Percentiles rank a stretch among this genome's conserved stretches.
Evolutionary conservation across 2,329 filamentous ascomycete genomes (phyloP).

Genomic region (Endocalyx cinctus): DNA sequence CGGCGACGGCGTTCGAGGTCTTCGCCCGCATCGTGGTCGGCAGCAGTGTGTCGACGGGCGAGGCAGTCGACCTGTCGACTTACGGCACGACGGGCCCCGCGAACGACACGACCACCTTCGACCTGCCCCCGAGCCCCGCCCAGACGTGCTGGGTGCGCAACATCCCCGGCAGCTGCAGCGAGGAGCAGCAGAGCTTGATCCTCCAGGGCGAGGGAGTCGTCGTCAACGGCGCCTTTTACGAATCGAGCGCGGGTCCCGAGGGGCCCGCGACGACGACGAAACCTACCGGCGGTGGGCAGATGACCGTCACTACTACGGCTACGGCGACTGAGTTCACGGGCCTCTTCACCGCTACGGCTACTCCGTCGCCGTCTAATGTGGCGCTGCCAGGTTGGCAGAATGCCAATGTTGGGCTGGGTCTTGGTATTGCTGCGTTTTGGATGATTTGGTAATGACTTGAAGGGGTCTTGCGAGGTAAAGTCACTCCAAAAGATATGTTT

Average conservation of each 20-base stretch:
- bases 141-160: constrained; percentile 53
- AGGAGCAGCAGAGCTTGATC: constrained; percentile 33
- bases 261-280: constrained; percentile 3
- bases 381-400: neutral
- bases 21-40: no score
- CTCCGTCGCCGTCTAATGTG: constrained; percentile 13
- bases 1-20: constrained; percentile 2
- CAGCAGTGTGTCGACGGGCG: no score
- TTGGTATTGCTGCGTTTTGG: neutral
- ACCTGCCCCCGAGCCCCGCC: constrained; percentile 35
- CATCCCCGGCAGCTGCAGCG: constrained; percentile 43
- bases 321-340: constrained; percentile 16
- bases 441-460: no score
- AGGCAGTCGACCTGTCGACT: no score
- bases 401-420: neutral
- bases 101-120: constrained; percentile 44
- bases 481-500: no score
- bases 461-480: no score
- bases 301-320: constrained; percentile 10
- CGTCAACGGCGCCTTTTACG: no score
- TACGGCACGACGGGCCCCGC: constrained; percentile 36
- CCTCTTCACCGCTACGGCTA: constrained; percentile 27
- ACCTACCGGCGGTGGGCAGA: no score
- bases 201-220: constrained; percentile 9
- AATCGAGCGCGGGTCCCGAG: constrained; percentile 12